These are phyloP conservation scores for Cryptococcus sp. DNA, from an alignment of 1,284 basidiomycete genomes.

Conservation along the genomic window DNA sequence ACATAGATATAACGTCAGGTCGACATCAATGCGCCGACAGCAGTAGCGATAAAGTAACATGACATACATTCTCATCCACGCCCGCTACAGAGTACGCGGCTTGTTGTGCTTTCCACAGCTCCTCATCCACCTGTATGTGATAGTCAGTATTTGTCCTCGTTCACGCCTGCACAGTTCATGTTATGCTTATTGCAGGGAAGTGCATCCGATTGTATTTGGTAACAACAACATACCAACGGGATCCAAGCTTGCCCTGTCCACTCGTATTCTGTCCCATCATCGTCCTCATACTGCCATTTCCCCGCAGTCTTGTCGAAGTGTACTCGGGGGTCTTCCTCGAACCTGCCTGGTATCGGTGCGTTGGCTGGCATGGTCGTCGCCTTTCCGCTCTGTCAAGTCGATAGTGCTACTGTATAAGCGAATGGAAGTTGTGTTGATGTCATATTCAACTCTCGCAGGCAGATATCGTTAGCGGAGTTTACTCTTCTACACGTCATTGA, in stretches of 20 bases:
- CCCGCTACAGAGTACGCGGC: slow-evolving; percentile 86
- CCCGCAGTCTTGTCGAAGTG: slow-evolving; percentile 67
- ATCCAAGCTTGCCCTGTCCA: slow-evolving; percentile 85
- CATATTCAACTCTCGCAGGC: not conserved
- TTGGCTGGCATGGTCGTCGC: slow-evolving; percentile 28
- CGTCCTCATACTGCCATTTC: slow-evolving; percentile 86
- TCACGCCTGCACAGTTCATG: not conserved
- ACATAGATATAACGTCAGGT: not conserved
- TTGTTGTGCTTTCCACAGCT: slow-evolving; percentile 79
- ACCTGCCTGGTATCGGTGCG: slow-evolving; percentile 57
- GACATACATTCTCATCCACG: slow-evolving; percentile 82
- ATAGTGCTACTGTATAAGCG: not conserved
- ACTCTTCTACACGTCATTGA: not conserved
- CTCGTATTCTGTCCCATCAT: slow-evolving; percentile 84
- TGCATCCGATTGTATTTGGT: not conserved
- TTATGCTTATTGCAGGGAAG: too few species aligned
- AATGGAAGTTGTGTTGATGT: not conserved
- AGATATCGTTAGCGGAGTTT: not conserved
- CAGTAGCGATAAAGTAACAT: not conserved
- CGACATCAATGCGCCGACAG: not conserved
- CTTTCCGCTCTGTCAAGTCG: not conserved
- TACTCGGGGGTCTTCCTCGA: slow-evolving; percentile 74
- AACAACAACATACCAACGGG: slow-evolving; percentile 64
- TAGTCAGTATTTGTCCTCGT: not conserved
- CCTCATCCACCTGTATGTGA: slow-evolving; percentile 68